Evolutionary conservation across 345 rosid genomes (phyloP), one percentile per base, ranked within the genome.

Genomic region (Linum lewisii): DNA sequence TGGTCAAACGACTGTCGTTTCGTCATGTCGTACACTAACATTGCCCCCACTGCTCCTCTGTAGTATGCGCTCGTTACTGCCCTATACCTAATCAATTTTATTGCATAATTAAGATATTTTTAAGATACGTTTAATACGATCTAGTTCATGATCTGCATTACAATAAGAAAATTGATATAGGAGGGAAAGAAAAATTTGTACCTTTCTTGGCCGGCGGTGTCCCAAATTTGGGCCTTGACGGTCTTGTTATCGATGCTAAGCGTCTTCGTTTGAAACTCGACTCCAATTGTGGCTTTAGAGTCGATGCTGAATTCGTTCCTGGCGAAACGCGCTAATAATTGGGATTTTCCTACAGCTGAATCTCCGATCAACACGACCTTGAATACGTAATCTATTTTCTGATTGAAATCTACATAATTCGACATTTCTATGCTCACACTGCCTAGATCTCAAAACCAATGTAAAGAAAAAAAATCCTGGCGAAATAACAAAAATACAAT

Each of bases 181-280:
- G n/a, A n/a, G n/a, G n/a, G n/a, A n/a, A n/a, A n/a, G n/a, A n/a
- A n/a, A n/a, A n/a, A n/a, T n/a, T n/a, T n/a, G 1, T 4, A 87
- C 95, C 95, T 81, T 71, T 87, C 95, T 63, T 87, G 88, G 42
- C 95, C 95, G 54, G 91, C 95, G 19, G 95, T 87, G 72, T 87
- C 95, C 95, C 95, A 84, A 77, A 87, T 87, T 72, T 87, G 95
- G 49, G 95, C 88, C 71, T 87, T 87, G 25, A 82, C 87, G 29
- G 88, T 84, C 79, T 84, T 87, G 44, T 82, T 74, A 72, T 87
- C 91, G 24, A 84, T 79, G 52, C 78, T 71, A 25, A 87, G 91
- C 45, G 95, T 84, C 73, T 84, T 87, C 23, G 95, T 87, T 75
- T 87, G 95, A 63, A 87, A 84, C 56, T 87, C 95, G 18, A 87